A percentile compares a stretch with the other conserved stretches of the same genome.
Conservation (phyloP, 148 eudicot species). For the Polygonum aviculare region DNA sequence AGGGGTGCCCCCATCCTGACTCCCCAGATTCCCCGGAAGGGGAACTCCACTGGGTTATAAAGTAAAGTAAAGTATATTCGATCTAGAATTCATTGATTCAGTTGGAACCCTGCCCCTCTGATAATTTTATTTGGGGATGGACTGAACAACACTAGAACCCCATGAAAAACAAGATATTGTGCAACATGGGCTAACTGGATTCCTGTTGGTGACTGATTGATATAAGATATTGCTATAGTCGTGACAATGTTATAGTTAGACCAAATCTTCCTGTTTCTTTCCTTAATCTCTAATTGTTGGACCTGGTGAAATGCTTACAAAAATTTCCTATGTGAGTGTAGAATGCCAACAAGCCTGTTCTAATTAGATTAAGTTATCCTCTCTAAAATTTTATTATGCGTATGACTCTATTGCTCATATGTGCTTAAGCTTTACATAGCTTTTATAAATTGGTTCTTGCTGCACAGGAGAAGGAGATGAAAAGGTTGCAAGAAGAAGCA, state of each 20-base stretch:
- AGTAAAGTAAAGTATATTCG: too few species aligned
- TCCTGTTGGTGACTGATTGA: neutral
- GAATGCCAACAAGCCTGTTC: neutral
- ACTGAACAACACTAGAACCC: neutral
- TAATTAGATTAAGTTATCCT: neutral
- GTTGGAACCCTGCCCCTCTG: neutral
- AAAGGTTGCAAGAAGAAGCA: slow-evolving; percentile 67
- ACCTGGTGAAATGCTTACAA: too few species aligned
- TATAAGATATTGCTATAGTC: neutral
- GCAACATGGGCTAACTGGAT: neutral
- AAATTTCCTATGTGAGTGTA: neutral
- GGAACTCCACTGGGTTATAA: too few species aligned
- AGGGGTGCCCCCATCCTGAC: too few species aligned
- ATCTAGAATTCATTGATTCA: too few species aligned
- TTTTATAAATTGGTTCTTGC: neutral
- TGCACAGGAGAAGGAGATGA: slow-evolving; percentile 71
- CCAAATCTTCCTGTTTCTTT: neutral
- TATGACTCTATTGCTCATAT: neutral
- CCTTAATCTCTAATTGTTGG: neutral
- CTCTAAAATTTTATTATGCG: neutral
- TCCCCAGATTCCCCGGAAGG: too few species aligned
- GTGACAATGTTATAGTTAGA: neutral
- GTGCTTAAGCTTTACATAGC: neutral
- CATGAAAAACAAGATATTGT: neutral
- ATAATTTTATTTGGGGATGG: neutral